Evolutionary conservation across 2,329 filamentous ascomycete species (phyloP).

Genomic region (Didymella lethalis): DNA sequence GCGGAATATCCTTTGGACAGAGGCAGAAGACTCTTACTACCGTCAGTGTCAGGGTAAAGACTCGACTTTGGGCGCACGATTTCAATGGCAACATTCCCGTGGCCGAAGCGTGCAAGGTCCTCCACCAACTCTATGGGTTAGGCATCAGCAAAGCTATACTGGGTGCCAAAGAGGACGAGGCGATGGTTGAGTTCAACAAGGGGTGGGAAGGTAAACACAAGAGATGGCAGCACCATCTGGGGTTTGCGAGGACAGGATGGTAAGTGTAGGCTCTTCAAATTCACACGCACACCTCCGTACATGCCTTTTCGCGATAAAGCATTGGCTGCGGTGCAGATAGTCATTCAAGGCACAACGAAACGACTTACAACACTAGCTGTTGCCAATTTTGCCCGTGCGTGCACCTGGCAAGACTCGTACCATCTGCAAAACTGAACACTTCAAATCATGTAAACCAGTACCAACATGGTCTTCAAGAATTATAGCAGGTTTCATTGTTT

Average conservation of each 20-base stretch:
- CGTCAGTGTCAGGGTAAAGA: constrained; percentile 26
- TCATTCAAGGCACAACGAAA: not conserved
- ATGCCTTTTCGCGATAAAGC: not conserved
- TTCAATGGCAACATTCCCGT: constrained; percentile 23
- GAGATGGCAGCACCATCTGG: constrained; percentile 25
- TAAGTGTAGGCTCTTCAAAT: not conserved
- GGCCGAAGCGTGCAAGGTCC: constrained; percentile 25
- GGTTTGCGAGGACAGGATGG: constrained; percentile 20
- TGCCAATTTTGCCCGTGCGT: not conserved
- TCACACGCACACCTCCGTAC: not conserved
- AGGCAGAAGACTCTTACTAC: not conserved
- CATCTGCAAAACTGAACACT: not conserved
- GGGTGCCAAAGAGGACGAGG: constrained; percentile 38
- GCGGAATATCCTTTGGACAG: not conserved
- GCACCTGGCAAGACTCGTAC: not conserved
- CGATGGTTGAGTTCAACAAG: constrained; percentile 36
- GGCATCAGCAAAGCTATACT: constrained; percentile 38
- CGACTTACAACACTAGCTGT: not conserved
- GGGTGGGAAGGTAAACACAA: constrained; percentile 34
- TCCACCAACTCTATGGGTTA: constrained; percentile 41
- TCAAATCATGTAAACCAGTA: not conserved
- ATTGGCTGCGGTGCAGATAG: not conserved
- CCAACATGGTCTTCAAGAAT: not conserved
- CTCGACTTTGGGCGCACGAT: not conserved
- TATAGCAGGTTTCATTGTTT: constrained; percentile 18